These are phyloP conservation scores for Arachis hypogaea DNA, from an alignment of 306 rosid species.

Conservation along the genomic window DNA sequence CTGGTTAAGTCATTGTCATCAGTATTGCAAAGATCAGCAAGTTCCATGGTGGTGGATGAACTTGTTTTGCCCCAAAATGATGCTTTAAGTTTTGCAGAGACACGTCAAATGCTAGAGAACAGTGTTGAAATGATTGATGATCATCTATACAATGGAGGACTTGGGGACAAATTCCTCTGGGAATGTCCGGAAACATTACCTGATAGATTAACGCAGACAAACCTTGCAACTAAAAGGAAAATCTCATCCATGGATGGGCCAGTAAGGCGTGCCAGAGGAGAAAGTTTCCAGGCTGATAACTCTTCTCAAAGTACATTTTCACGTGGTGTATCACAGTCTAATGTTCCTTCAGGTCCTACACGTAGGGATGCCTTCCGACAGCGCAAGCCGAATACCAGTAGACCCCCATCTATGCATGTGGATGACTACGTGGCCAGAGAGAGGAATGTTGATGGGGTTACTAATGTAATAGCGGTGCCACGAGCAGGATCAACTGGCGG, in stretches of 20 bases:
- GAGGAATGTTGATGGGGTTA: constrained; percentile 78
- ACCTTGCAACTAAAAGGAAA: constrained; percentile 43
- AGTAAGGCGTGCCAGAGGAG: constrained; percentile 86
- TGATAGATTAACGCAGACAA: constrained; percentile 68
- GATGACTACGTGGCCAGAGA: constrained; percentile 98
- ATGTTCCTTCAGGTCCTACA: constrained; percentile 79
- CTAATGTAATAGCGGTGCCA: constrained; percentile 79
- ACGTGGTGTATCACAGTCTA: constrained; percentile 63
- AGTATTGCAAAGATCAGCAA: constrained; percentile 65
- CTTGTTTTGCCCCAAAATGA: constrained; percentile 50
- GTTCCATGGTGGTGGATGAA: constrained; percentile 54
- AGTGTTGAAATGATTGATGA: constrained; percentile 65
- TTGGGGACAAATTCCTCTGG: constrained; percentile 87
- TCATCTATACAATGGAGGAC: constrained; percentile 58
- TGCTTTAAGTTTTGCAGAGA: constrained; percentile 52
- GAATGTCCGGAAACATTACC: constrained; percentile 96
- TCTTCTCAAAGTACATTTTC: constrained; percentile 66
- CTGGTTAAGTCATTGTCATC: constrained; percentile 60
- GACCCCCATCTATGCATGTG: constrained; percentile 99
- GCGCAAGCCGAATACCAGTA: constrained; percentile 98
- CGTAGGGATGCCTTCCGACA: constrained; percentile 96
- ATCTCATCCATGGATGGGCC: constrained; percentile 65
- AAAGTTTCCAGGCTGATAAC: constrained; percentile 65
- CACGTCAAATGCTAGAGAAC: constrained; percentile 56
- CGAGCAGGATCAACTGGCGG: constrained; percentile 92